Base-by-base conservation (phyloP, 179 eudicot species). In the Gypsophila paniculata region DNA sequence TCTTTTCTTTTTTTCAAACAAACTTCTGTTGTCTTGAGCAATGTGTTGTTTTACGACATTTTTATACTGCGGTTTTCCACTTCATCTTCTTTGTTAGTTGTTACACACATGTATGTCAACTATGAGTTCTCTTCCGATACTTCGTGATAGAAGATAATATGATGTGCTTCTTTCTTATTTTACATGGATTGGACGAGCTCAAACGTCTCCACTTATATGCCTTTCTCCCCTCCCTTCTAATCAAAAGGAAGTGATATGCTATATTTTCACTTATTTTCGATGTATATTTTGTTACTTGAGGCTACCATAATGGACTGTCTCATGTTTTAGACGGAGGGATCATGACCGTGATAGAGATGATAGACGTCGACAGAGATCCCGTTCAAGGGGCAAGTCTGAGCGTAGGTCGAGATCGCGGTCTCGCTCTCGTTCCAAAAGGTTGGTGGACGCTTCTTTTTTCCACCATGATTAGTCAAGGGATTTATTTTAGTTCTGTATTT, bases 381-480 rank as follows among this genome's bases (percentile, higher is more conserved):
- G 75, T 66, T 86, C 97, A 19, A 85, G 83, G 67, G 87, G 82
- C 64, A 89, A 81, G 86, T 87, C 97, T 36, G 96, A 89, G 69
- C 94, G 75, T 61, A 82, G 97, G 58, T 91, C 99, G 6, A 85
- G 97, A 58, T 91, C 97, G n/a, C 91, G 91, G 53, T 90, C 96
- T 65, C 97, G 89, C 39, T 93, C 87, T 75, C 85, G 81, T 62
- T 84, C 87, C 2, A 82, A 84, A 76, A 81, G 85, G 87, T 84
- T 68, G 22, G 79, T 76, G 42, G 44, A 46, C 26, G 55, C 61
- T 59, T 8, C 3, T 46, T 46, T 21, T 12, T 11, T 8, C 26
- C 25, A 10, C 26, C 22, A 14, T 44, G 39, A 46, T 46, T 38
- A 46, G n/a, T 18, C 9, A 25, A 18, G 26, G 29, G 46, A 51